These are phyloP conservation scores for Cystofilobasidium bisporidii DNA, from an alignment of 768 basidiomycete species.

Conservation along the genomic window DNA sequence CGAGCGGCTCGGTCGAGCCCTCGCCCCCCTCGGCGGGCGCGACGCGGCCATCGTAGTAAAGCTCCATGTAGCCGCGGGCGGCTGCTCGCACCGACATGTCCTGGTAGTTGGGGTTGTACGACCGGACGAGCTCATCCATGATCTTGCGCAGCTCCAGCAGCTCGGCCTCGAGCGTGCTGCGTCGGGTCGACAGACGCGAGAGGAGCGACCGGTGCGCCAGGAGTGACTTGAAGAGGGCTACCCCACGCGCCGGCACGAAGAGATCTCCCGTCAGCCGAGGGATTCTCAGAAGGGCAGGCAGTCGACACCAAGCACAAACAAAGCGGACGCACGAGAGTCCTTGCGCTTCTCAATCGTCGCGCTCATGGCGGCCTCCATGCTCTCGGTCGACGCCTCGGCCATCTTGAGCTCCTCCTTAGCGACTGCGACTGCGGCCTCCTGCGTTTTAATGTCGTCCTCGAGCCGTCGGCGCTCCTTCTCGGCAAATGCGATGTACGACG, in stretches of 20 bases:
- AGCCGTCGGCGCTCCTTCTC: conserved; percentile 79
- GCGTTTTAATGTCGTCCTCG: conserved; percentile 52
- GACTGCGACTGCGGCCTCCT: conserved; percentile 32
- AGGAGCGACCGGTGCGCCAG: conserved; percentile 64
- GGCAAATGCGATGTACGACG: conserved; percentile 76
- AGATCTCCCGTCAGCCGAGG: no score
- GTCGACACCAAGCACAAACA: no score
- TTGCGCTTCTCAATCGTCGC: conserved; percentile 76
- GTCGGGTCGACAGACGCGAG: conserved; percentile 61
- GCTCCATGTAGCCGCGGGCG: conserved; percentile 81
- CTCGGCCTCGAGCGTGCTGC: conserved; percentile 62
- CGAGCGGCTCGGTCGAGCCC: conserved; percentile 37
- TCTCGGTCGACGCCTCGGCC: conserved; percentile 52
- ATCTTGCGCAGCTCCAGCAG: conserved; percentile 73
- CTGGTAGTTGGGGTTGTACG: conserved; percentile 97
- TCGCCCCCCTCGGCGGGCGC: conserved; percentile 26
- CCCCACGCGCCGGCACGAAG: no score
- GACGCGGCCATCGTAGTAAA: conserved; percentile 29
- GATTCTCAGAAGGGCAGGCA: no score
- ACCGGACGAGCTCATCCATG: conserved; percentile 63
- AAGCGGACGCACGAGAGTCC: conserved; percentile 68
- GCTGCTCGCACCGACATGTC: conserved; percentile 98
- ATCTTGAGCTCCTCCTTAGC: conserved; percentile 61
- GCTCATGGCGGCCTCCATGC: conserved; percentile 65
- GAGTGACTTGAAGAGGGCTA: conserved; percentile 71